Evolutionary conservation across 495 filamentous ascomycete species (phyloP).

Genomic region (Trichoderma reesei): DNA sequence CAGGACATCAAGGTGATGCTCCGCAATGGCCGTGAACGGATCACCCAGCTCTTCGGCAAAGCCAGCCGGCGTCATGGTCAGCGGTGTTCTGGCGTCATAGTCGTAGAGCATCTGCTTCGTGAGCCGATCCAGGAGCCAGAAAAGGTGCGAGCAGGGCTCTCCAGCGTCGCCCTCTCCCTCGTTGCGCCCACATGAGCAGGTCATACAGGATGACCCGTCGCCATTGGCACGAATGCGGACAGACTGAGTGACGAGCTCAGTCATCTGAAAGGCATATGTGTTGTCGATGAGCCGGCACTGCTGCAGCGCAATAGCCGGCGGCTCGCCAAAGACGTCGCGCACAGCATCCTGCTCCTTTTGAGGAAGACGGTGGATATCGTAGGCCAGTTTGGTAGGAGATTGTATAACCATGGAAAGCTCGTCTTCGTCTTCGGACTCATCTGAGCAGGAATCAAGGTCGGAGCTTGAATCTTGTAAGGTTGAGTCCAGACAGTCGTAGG

Average conservation of each 20-base stretch:
- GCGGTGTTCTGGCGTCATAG: conserved; percentile 25
- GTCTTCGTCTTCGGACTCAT: neutral
- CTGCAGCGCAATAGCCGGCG: conserved; percentile 32
- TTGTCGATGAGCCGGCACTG: conserved; percentile 32
- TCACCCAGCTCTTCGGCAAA: conserved; percentile 33
- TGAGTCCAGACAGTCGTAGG: neutral
- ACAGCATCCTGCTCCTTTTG: conserved; percentile 18
- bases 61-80: conserved; percentile 26
- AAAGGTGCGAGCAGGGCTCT: conserved; percentile 34
- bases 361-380: conserved; percentile 19
- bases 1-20: conserved; percentile 35
- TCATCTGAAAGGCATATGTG: conserved; percentile 36
- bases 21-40: conserved; percentile 30
- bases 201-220: conserved; percentile 28
- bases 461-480: neutral
- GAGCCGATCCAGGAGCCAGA: conserved; percentile 39
- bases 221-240: conserved; percentile 30
- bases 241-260: conserved; percentile 35
- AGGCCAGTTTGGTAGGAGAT: conserved; percentile 9
- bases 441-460: neutral
- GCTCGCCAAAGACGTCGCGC: conserved; percentile 18
- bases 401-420: neutral
- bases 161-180: conserved; percentile 17
- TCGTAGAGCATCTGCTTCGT: conserved; percentile 28
- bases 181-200: conserved; percentile 31